Evolutionary conservation across 2,329 filamentous ascomycete genomes (phyloP).

Genomic region (Botryotinia calthae): DNA sequence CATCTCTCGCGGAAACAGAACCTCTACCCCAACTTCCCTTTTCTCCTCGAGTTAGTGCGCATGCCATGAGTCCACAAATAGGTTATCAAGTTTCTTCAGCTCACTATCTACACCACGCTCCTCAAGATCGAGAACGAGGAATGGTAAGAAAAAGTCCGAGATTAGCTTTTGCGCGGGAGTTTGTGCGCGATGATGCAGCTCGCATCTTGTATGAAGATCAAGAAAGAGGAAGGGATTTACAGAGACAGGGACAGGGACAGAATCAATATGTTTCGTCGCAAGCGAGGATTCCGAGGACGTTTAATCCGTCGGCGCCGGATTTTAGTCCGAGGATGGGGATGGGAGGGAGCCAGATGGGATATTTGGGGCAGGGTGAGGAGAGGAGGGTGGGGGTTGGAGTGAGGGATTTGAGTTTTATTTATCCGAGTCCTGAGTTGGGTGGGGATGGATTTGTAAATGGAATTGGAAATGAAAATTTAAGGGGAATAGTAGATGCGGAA

Average conservation of each 20-base stretch:
- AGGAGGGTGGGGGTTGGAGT: too few species aligned
- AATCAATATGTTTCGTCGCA: neutral
- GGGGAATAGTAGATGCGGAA: neutral
- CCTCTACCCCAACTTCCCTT: conserved; percentile 34
- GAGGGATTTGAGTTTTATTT: conserved; percentile 6
- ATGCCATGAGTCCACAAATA: conserved; percentile 19
- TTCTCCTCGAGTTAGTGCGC: conserved; percentile 24
- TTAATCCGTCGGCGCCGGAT: neutral
- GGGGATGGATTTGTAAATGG: neutral
- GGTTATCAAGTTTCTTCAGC: conserved; percentile 28
- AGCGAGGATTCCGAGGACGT: neutral
- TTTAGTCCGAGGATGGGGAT: conserved; percentile 3
- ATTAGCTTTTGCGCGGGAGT: conserved; percentile 23
- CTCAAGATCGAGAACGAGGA: conserved; percentile 5
- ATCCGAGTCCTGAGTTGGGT: neutral
- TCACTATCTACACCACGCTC: neutral
- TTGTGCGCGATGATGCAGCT: neutral
- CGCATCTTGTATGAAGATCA: neutral
- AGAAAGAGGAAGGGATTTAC: neutral
- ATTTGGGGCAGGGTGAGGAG: neutral
- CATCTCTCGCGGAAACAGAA: conserved; percentile 35
- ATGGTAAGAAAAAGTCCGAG: conserved; percentile 28
- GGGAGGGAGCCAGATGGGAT: neutral
- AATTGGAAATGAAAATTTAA: neutral
- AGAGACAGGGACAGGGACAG: neutral